phyloP scores from a whole-genome alignment of 257 asterid species.

The Plantago ovata region DNA sequence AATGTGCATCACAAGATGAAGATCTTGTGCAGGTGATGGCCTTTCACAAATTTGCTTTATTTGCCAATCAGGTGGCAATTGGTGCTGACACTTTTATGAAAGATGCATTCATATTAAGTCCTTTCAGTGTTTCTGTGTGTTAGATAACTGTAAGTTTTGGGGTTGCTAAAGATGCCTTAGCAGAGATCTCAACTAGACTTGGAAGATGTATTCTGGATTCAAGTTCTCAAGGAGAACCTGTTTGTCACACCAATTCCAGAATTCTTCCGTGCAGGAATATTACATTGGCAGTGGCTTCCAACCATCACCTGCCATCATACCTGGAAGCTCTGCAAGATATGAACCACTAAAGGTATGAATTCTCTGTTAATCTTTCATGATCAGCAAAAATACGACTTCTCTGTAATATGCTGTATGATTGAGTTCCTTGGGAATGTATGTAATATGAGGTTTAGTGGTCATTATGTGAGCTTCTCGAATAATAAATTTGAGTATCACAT shows the following conservation, averaged over 20 bases:
- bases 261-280: constrained; percentile 39
- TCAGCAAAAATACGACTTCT: neutral
- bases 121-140: constrained; percentile 21
- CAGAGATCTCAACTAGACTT: constrained; percentile 74
- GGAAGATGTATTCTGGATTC: constrained; percentile 65
- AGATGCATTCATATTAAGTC: constrained; percentile 1
- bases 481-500: too few relatives aligned
- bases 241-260: constrained; percentile 42
- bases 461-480: neutral
- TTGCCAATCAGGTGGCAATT: constrained; percentile 15
- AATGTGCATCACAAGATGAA: constrained; percentile 69
- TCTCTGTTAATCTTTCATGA: constrained; percentile 7
- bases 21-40: constrained; percentile 87
- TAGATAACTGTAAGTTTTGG: constrained; percentile 70
- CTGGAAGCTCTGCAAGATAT: constrained; percentile 54
- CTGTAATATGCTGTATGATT: constrained; percentile 2
- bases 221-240: constrained; percentile 44
- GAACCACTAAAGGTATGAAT: constrained; percentile 43
- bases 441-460: constrained; percentile 8
- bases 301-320: constrained; percentile 30
- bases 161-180: constrained; percentile 72
- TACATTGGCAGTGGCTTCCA: constrained; percentile 35
- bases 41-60: neutral
- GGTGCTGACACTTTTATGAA: constrained; percentile 13
- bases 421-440: neutral